Percentiles rank a stretch among this genome's conserved stretches.
Evolutionary conservation across 2,329 filamentous ascomycete species (phyloP).

Genomic region (Neophaeococcomyces aloes): DNA sequence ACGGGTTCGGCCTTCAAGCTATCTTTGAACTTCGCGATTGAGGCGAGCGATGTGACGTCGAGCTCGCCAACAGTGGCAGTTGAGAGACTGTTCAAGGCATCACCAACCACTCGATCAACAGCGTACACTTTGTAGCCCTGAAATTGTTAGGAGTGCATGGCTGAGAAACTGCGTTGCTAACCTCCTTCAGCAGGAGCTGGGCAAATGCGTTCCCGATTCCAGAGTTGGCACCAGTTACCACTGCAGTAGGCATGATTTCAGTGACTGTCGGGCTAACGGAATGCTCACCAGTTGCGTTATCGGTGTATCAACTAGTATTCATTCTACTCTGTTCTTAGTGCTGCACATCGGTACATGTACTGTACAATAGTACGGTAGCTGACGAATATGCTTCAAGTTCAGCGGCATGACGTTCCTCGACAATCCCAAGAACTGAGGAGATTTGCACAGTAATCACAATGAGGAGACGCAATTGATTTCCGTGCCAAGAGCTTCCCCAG

Average conservation of each 20-base stretch:
- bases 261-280: too few relatives aligned
- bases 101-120: constrained; percentile 13
- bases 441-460: too few relatives aligned
- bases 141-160: background rate
- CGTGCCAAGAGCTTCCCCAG: too few relatives aligned
- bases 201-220: constrained; percentile 32
- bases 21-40: constrained; percentile 17
- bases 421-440: too few relatives aligned
- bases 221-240: constrained; percentile 34
- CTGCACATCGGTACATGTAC: too few relatives aligned
- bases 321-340: too few relatives aligned
- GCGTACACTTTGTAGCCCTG: constrained; percentile 22
- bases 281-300: too few relatives aligned
- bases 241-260: constrained; percentile 29
- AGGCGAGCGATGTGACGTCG: constrained; percentile 16
- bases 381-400: too few relatives aligned
- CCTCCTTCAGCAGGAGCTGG: constrained; percentile 18
- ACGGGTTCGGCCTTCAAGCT: constrained; percentile 11
- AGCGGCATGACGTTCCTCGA: too few relatives aligned
- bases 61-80: constrained; percentile 11
- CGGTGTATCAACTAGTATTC: too few relatives aligned
- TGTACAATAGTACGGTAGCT: too few relatives aligned
- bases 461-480: too few relatives aligned
- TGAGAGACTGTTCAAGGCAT: constrained; percentile 12
- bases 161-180: constrained; percentile 9